phyloP scores from a whole-genome alignment of 208 protist genomes.

The Blastocrithidia nonstop region DNA sequence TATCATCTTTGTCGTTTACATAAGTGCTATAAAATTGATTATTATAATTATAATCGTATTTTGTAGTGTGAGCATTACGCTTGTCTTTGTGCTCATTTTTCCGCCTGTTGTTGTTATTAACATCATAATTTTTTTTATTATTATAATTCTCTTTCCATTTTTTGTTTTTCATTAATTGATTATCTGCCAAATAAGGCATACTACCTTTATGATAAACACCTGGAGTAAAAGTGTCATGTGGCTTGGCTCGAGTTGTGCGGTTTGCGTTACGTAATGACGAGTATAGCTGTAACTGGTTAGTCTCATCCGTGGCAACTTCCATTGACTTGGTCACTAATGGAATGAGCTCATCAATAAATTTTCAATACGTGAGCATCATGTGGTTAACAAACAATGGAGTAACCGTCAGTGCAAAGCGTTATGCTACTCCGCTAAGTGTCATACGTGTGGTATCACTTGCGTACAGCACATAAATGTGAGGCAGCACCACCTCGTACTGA shows the following conservation, averaged over 20 bases:
- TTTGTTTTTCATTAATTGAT: no score
- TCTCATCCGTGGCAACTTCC: no score
- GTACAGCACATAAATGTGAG: conserved; percentile 55
- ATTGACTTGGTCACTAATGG: conserved; percentile 11
- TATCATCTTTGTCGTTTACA: background rate
- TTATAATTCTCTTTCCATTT: no score
- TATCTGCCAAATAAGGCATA: no score
- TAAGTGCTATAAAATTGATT: no score
- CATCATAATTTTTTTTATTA: no score
- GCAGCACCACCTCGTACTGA: conserved; percentile 40
- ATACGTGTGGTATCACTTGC: conserved; percentile 41
- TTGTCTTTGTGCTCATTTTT: background rate
- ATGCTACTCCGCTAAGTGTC: conserved; percentile 34
- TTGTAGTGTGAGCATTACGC: conserved; percentile 1
- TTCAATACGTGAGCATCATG: conserved; percentile 42
- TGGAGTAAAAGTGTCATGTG: no score
- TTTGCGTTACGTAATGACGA: no score
- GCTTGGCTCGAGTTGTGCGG: no score
- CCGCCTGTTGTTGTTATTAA: conserved; percentile 2
- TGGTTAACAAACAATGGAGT: conserved; percentile 71
- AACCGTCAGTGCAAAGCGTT: conserved; percentile 55
- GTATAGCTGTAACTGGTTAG: no score
- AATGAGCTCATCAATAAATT: conserved; percentile 23
- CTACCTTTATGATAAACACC: no score
- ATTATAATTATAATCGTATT: no score